Conservation (phyloP, 2,329 filamentous ascomycete species). For the Talaromyces amestolkiae region DNA sequence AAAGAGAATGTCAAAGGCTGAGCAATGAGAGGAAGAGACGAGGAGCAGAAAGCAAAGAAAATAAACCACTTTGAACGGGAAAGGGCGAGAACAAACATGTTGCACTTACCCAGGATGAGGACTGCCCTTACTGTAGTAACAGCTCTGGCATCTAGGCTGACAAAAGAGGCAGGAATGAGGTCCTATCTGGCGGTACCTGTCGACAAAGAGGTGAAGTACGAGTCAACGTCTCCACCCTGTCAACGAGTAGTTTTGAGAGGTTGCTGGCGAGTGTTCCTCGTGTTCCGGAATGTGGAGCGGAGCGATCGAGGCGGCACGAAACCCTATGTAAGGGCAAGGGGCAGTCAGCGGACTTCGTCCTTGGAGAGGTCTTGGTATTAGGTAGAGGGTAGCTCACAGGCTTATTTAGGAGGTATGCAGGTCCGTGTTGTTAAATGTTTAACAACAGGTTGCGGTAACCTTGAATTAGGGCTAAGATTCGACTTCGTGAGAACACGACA, state of each 20-base stretch:
- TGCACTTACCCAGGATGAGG: conserved; percentile 42
- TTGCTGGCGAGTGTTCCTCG: conserved; percentile 30
- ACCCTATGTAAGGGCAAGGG: conserved; percentile 41
- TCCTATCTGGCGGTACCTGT: conserved; percentile 37
- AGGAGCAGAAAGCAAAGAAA: conserved; percentile 22
- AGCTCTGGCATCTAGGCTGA: conserved; percentile 46
- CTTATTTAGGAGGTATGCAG: conserved; percentile 30
- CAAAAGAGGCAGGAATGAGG: conserved; percentile 41
- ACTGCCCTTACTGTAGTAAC: conserved; percentile 44
- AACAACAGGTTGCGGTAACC: conserved; percentile 17
- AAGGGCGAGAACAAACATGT: conserved; percentile 14
- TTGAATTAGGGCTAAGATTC: conserved; percentile 10
- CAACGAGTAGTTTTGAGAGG: conserved; percentile 31
- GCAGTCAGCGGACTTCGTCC: conserved; percentile 36
- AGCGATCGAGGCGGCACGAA: conserved; percentile 33
- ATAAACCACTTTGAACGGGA: conserved; percentile 22
- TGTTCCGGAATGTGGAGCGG: conserved; percentile 40
- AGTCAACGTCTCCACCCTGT: conserved; percentile 49
- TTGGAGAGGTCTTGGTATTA: conserved; percentile 24
- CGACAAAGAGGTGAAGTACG: conserved; percentile 43
- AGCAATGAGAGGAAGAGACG: conserved; percentile 12
- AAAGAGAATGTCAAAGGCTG: not conserved
- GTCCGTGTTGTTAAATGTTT: conserved; percentile 26
- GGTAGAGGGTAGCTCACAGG: conserved; percentile 32
- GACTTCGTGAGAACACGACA: conserved; percentile 10